Conservation (phyloP, 139 green algal genomes). For the Eudorina sp. region DNA sequence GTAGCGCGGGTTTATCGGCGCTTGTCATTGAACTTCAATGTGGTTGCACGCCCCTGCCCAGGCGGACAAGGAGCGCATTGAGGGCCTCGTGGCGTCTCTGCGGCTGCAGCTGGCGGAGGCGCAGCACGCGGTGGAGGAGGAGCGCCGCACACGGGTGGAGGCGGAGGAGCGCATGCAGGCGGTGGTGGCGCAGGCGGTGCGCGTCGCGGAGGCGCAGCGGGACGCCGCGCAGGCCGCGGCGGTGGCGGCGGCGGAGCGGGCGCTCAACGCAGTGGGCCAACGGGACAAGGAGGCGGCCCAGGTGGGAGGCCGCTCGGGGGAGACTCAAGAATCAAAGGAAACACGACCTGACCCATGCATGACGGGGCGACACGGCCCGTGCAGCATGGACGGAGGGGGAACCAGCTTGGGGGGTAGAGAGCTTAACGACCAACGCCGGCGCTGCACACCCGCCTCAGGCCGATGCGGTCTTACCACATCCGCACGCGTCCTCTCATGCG, state of each 20-base stretch:
- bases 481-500: no score
- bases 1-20: no score
- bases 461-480: no score
- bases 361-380: no score
- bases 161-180: slow-evolving; percentile 7
- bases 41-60: background rate
- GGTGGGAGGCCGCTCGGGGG: no score
- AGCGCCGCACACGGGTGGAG: background rate
- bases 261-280: background rate
- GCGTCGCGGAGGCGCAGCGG: slow-evolving; percentile 32
- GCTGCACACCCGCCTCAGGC: no score
- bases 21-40: no score
- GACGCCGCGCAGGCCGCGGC: slow-evolving; percentile 42
- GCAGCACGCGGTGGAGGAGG: background rate
- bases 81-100: background rate
- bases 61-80: background rate
- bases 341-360: no score
- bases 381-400: no score
- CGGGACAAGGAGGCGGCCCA: slow-evolving; percentile 10
- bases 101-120: slow-evolving; percentile 3
- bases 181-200: slow-evolving; percentile 31
- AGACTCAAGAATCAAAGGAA: no score
- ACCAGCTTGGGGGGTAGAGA: no score
- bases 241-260: slow-evolving; percentile 29
- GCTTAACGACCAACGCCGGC: no score